Percentiles rank a stretch among this genome's conserved stretches.
These are phyloP conservation scores for Thraustotheca clavata DNA, from an alignment of 352 stramenopile species.

Conservation along the genomic window DNA sequence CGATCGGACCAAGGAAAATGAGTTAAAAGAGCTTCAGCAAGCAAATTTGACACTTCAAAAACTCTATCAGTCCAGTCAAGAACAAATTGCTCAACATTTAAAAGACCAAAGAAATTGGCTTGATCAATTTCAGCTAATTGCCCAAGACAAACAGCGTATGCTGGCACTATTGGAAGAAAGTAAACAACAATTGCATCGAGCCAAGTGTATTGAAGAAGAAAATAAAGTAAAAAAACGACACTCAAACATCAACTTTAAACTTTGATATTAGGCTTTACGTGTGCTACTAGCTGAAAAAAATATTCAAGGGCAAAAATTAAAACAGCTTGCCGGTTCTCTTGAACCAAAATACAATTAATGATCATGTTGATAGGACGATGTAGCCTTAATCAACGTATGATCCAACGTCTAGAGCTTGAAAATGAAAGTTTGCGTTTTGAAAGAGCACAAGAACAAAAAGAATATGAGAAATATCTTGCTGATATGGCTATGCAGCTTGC, in stretches of 20 bases:
- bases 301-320: background rate
- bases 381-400: background rate
- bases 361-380: background rate
- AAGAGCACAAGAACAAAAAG: background rate
- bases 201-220: background rate
- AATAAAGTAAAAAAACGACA: background rate
- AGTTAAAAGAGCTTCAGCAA: too few relatives aligned
- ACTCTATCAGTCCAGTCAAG: background rate
- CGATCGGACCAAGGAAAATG: too few relatives aligned
- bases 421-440: background rate
- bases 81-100: background rate
- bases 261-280: background rate
- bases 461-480: background rate
- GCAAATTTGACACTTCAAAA: too few relatives aligned
- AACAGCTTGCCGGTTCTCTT: background rate
- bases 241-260: background rate
- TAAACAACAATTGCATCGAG: too few relatives aligned
- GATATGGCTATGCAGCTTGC: background rate
- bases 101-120: background rate
- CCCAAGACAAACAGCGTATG: background rate
- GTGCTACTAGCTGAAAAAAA: background rate
- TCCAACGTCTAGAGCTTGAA: background rate
- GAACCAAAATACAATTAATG: background rate
- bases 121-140: background rate
- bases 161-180: background rate